Conservation (phyloP, 2,329 filamentous ascomycete species). For the Alternaria brassicae region DNA sequence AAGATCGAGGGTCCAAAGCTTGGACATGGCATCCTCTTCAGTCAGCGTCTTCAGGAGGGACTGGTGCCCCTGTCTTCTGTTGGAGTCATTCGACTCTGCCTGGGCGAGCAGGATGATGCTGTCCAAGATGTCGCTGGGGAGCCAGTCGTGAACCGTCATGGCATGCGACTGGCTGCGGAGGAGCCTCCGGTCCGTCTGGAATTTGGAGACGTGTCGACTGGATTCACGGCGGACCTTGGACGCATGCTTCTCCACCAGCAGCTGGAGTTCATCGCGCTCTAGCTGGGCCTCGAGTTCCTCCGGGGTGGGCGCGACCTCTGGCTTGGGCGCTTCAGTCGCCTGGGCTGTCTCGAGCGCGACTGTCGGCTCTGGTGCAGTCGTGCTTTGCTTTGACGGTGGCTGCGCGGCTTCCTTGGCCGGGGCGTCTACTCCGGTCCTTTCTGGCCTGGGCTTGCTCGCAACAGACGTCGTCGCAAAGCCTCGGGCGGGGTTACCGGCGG, state of each 20-base stretch:
- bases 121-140: conserved; percentile 79
- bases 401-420: conserved; percentile 14
- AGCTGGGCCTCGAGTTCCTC: conserved; percentile 91
- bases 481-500: conserved; percentile 82
- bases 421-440: conserved; percentile 32
- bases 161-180: conserved; percentile 79
- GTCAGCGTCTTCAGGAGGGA: conserved; percentile 55
- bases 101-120: conserved; percentile 76
- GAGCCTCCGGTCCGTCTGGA: conserved; percentile 85
- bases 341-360: conserved; percentile 1
- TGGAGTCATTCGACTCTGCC: conserved; percentile 64
- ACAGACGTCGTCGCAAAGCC: conserved; percentile 94
- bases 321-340: conserved; percentile 29
- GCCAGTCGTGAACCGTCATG: conserved; percentile 77
- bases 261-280: conserved; percentile 87
- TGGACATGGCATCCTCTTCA: conserved; percentile 80
- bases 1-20: conserved; percentile 84
- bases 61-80: conserved; percentile 54
- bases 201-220: conserved; percentile 74
- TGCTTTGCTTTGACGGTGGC: conserved; percentile 23
- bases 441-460: conserved; percentile 75
- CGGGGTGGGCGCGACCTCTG: conserved; percentile 65
- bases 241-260: conserved; percentile 83
- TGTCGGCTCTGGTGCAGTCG: conserved; percentile 12
- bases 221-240: conserved; percentile 81